Conservation (phyloP, 257 asterid species). For the Scutellaria galericulata region DNA sequence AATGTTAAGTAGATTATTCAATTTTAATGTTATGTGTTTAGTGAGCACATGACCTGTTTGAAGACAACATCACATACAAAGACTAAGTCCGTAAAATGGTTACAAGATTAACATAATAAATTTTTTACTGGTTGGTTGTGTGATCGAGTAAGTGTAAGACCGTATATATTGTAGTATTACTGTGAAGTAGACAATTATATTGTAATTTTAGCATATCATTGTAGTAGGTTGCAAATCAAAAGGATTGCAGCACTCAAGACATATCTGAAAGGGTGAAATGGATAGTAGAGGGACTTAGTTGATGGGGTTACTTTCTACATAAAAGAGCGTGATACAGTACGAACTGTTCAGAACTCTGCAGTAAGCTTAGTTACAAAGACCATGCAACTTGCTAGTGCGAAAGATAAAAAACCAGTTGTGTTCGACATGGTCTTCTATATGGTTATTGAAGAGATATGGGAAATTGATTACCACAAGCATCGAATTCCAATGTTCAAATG, state of each 20-base stretch:
- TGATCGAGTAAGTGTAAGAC: neutral
- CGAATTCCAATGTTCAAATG: no score
- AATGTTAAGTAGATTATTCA: neutral
- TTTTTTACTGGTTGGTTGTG: neutral
- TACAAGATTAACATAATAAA: neutral
- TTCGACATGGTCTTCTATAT: no score
- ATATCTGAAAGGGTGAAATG: neutral
- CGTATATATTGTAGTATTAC: no score
- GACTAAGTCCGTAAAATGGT: neutral
- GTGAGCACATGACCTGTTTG: neutral
- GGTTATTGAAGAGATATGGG: no score
- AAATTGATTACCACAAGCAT: no score
- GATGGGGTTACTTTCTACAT: constrained; percentile 2
- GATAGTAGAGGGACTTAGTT: neutral
- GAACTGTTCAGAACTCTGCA: neutral
- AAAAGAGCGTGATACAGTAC: neutral
- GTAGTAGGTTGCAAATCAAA: neutral
- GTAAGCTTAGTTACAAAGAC: constrained; percentile 21
- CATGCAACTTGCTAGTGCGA: constrained; percentile 5
- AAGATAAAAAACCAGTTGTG: no score
- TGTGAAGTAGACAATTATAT: no score
- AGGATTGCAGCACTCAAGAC: neutral
- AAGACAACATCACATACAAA: neutral
- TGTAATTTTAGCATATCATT: neutral
- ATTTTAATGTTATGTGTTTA: neutral